phyloP scores from a whole-genome alignment of 2,329 filamentous ascomycete genomes.

The Phyllosticta citriasiana region DNA sequence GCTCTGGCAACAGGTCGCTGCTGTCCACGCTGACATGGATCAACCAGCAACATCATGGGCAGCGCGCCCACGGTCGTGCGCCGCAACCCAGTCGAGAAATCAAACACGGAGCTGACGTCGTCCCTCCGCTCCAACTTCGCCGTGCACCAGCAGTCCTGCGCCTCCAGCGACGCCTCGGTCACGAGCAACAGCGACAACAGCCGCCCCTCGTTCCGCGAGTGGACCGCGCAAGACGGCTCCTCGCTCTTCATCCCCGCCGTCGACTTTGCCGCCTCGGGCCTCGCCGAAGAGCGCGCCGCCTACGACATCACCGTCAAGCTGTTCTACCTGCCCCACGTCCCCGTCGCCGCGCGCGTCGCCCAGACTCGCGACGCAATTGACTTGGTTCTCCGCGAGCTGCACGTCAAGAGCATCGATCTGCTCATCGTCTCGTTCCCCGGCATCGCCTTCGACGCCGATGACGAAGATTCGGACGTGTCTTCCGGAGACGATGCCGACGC shows the following conservation, averaged over 20 bases:
- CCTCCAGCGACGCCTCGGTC: constrained; percentile 20
- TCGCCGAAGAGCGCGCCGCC: constrained; percentile 69
- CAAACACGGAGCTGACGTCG: constrained; percentile 86
- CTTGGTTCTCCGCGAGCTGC: constrained; percentile 70
- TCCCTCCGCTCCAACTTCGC: constrained; percentile 77
- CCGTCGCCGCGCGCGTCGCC: constrained; percentile 51
- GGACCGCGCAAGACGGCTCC: constrained; percentile 50
- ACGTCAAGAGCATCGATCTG: constrained; percentile 67
- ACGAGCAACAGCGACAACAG: background rate
- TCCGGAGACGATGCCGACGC: constrained; percentile 29
- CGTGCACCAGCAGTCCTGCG: constrained; percentile 54
- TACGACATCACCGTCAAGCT: constrained; percentile 96
- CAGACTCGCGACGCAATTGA: constrained; percentile 71
- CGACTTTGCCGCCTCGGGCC: constrained; percentile 58
- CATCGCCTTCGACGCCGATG: constrained; percentile 86
- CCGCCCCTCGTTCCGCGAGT: constrained; percentile 36
- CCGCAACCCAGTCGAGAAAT: constrained; percentile 66
- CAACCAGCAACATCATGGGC: constrained; percentile 79
- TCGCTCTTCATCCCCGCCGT: constrained; percentile 69
- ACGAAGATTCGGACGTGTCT: constrained; percentile 60
- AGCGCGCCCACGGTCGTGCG: constrained; percentile 75
- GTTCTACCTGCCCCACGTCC: constrained; percentile 74
- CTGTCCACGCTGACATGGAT: constrained; percentile 22
- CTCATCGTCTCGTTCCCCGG: constrained; percentile 90
- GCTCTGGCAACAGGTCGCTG: background rate